Conservation (phyloP, 345 rosid species). For the Aquilaria yunnanensis region DNA sequence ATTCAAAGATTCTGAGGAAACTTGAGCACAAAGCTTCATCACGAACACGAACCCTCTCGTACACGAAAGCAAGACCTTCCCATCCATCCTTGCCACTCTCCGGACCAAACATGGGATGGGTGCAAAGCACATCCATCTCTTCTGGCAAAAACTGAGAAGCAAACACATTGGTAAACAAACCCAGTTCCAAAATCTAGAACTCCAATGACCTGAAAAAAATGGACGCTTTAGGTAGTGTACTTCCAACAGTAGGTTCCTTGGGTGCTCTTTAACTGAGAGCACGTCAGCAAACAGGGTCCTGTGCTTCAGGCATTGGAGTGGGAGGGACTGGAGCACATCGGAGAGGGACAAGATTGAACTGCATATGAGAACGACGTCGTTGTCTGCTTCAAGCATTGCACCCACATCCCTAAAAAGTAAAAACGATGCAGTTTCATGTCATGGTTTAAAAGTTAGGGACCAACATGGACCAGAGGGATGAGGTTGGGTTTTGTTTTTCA, state of each 20-base stretch:
- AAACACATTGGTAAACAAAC: neutral
- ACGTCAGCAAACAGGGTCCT: slow-evolving; percentile 53
- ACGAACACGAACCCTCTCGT: slow-evolving; percentile 44
- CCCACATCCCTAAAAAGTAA: slow-evolving; percentile 23
- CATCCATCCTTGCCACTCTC: slow-evolving; percentile 56
- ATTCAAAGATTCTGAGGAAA: slow-evolving; percentile 43
- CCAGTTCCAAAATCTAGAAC: neutral
- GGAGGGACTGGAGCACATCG: slow-evolving; percentile 32
- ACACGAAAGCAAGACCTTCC: slow-evolving; percentile 41
- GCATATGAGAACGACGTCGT: slow-evolving; percentile 45
- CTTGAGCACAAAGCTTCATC: slow-evolving; percentile 22
- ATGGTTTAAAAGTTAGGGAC: too few relatives aligned
- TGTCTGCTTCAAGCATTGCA: slow-evolving; percentile 32
- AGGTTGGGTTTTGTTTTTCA: too few relatives aligned
- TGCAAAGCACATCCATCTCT: slow-evolving; percentile 49
- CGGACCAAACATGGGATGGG: slow-evolving; percentile 68
- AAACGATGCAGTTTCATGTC: neutral
- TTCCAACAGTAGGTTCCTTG: slow-evolving; percentile 36
- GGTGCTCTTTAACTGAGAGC: slow-evolving; percentile 53
- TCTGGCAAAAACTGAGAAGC: slow-evolving; percentile 32
- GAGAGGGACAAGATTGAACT: slow-evolving; percentile 44
- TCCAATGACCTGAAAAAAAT: neutral
- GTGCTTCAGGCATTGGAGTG: slow-evolving; percentile 28
- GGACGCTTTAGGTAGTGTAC: slow-evolving; percentile 12
- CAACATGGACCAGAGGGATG: neutral